Conservation (phyloP, 169 alveolate genomes). For the Amoebophrya sp. region DNA sequence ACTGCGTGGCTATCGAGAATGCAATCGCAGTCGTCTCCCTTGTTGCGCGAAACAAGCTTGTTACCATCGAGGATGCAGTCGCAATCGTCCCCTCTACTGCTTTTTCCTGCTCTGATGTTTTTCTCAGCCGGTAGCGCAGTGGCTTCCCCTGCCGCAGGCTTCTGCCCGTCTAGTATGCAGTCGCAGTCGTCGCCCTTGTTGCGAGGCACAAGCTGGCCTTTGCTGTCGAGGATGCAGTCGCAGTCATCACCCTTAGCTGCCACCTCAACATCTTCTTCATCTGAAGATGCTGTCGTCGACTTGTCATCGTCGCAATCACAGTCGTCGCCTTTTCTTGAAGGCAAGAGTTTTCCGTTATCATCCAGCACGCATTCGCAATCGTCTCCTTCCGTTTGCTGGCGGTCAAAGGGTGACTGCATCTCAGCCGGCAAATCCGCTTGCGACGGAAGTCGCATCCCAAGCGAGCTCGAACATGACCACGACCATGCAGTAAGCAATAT, state of each 20-base stretch:
- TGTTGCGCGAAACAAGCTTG: background rate
- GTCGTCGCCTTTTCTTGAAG: background rate
- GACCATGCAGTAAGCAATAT: too few relatives aligned
- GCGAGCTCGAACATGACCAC: too few relatives aligned
- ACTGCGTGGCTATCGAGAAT: background rate
- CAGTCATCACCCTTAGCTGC: slow-evolving; percentile 2
- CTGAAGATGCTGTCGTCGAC: too few relatives aligned
- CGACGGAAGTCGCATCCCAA: background rate
- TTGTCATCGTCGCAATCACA: slow-evolving; percentile 20
- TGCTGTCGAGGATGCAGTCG: background rate
- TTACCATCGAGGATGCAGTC: background rate
- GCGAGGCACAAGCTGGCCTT: background rate
- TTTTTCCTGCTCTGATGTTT: too few relatives aligned
- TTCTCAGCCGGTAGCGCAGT: too few relatives aligned
- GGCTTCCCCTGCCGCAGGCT: too few relatives aligned
- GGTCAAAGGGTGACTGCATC: background rate
- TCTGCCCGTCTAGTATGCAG: background rate
- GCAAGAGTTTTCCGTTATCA: background rate
- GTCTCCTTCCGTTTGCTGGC: background rate
- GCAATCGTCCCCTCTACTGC: background rate
- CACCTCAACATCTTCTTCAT: background rate
- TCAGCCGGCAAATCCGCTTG: background rate
- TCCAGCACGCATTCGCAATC: background rate
- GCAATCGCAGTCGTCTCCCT: slow-evolving; percentile 7
- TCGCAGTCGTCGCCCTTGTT: slow-evolving; percentile 4